A percentile compares a stretch with the other conserved stretches of the same genome.
These are phyloP conservation scores for Crataegus laevigata DNA, from an alignment of 306 rosid genomes.

Conservation along the genomic window DNA sequence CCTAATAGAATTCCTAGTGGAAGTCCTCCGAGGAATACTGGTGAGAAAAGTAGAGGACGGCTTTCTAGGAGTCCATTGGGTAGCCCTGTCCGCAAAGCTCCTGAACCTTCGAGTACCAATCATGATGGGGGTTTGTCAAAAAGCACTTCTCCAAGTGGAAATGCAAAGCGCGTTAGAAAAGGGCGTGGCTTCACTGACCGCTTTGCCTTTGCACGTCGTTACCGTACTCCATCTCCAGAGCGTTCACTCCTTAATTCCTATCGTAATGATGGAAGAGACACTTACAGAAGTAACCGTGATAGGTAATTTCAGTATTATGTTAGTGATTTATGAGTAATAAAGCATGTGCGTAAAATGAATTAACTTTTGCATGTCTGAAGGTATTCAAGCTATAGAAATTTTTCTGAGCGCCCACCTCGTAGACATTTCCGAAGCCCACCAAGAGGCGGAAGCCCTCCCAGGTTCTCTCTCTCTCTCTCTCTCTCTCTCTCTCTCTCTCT, in stretches of 20 bases:
- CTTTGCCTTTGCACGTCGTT: constrained; percentile 77
- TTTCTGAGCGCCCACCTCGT: constrained; percentile 55
- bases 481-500: background rate
- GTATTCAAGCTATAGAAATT: constrained; percentile 53
- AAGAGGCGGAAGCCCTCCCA: constrained; percentile 60
- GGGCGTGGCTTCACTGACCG: constrained; percentile 98
- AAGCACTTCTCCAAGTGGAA: constrained; percentile 78
- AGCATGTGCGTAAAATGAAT: background rate
- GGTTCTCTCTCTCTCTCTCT: constrained; percentile 35
- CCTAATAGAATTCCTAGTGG: constrained; percentile 31
- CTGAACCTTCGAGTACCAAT: constrained; percentile 41
- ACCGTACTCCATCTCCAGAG: constrained; percentile 93
- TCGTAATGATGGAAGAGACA: constrained; percentile 50
- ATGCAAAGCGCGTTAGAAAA: constrained; percentile 77
- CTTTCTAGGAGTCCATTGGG: constrained; percentile 26
- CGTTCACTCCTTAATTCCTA: constrained; percentile 36
- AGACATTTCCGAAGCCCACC: constrained; percentile 65
- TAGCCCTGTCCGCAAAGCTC: constrained; percentile 38
- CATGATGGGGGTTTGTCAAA: constrained; percentile 43
- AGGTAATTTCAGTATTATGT: constrained; percentile 42
- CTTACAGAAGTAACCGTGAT: constrained; percentile 50
- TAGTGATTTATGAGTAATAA: background rate
- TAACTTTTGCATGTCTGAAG: constrained; percentile 39
- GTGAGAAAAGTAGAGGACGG: constrained; percentile 32
- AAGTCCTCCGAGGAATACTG: constrained; percentile 33